A percentile compares a stretch with the other conserved stretches of the same genome.
phyloP scores from a whole-genome alignment of 208 protist species.

The Trichomonas tenax region DNA sequence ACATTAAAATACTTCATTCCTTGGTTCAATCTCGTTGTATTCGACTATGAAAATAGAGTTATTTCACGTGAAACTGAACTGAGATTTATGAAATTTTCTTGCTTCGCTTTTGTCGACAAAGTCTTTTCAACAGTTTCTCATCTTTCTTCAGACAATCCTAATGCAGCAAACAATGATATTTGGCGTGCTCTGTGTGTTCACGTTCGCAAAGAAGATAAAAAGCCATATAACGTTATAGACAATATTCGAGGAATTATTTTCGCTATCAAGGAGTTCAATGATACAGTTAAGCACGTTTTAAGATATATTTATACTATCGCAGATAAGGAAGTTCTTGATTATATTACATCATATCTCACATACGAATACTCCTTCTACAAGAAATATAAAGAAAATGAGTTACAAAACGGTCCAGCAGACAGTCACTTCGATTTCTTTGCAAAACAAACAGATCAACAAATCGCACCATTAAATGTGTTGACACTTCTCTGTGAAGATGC shows the following conservation, averaged over 20 bases:
- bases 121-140: background rate
- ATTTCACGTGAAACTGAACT: constrained; percentile 8
- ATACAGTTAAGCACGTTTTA: background rate
- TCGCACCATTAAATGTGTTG: background rate
- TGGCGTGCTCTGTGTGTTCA: background rate
- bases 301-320: background rate
- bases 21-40: background rate
- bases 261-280: background rate
- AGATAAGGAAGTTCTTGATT: background rate
- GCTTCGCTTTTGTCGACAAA: background rate
- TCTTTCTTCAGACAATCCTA: background rate
- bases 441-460: background rate
- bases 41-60: background rate
- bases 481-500: background rate
- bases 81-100: background rate
- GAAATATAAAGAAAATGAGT: background rate
- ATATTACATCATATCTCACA: background rate
- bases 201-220: background rate
- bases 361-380: background rate
- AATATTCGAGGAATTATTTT: background rate
- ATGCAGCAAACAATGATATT: background rate
- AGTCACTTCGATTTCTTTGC: background rate
- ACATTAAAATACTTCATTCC: background rate
- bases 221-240: background rate
- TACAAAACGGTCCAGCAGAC: background rate